Base-by-base conservation (phyloP, 75 land plant genomes). In the Selaginella moellendorffii region DNA sequence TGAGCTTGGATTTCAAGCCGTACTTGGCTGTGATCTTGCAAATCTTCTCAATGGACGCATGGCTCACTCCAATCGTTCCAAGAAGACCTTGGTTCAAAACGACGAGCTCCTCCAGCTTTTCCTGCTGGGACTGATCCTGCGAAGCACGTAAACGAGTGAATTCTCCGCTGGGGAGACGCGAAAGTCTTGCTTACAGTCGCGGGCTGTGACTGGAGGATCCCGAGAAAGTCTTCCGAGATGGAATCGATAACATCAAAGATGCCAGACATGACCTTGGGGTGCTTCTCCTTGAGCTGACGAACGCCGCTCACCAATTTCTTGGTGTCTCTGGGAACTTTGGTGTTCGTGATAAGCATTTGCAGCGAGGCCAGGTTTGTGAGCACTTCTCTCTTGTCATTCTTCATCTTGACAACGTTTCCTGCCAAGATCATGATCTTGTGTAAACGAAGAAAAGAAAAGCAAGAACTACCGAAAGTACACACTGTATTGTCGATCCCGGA, bases 401-500 rank as follows among this genome's bases (percentile, higher is more conserved):
- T 85, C 67, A 83, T 83, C 74, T 74, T 81, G 59, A 92, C 87
- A 79, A 92, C 67, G 54, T 78, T 81, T 0, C 97, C 97, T 91
- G 82, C 14, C 46, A 36, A 5, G 5, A n/a, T n/a, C n/a, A n/a
- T n/a, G n/a, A n/a, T 36, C 10, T 36, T 36, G 46, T 36, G 46
- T n/a, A n/a, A n/a, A n/a, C n/a, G n/a, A n/a, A 36, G 46, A 36
- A 14, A 56, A 56, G 59, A 8, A 8, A 8, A 24, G 19, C 53
- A 28, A 28, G 0, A 51, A 23, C 68, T 81, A 91, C 97, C 97
- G 73, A 59, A 88, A 66, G 89, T 79, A 79, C 86, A 87, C 0
- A 92, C 97, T 18, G 95, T 81, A 69, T 88, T 92, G 79, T 92
- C 97, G 26, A 92, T 81, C 53, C 97, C 97, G 31, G 97, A 92